A percentile compares a stretch with the other conserved stretches of the same genome.
Evolutionary conservation across 805 yeast species (phyloP).

Genomic region (Nakazawaea molendinolei): DNA sequence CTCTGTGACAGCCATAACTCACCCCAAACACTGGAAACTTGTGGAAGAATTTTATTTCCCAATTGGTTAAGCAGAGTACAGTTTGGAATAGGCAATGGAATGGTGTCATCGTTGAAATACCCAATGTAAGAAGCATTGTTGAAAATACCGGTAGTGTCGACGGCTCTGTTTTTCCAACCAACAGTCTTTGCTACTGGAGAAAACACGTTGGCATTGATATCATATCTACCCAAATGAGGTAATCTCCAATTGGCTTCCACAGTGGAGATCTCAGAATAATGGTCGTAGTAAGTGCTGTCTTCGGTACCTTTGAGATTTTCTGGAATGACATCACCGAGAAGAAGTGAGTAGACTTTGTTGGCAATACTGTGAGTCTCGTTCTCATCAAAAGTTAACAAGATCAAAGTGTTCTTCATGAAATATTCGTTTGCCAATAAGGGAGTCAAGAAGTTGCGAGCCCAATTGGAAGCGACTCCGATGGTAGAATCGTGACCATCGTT

Average conservation of each 20-base stretch:
- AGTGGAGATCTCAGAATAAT: slow-evolving; percentile 42
- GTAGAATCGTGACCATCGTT: slow-evolving; percentile 46
- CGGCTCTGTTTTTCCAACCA: slow-evolving; percentile 22
- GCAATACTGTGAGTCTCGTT: slow-evolving; percentile 33
- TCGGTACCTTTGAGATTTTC: slow-evolving; percentile 32
- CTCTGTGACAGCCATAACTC: slow-evolving; percentile 13
- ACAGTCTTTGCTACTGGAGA: slow-evolving; percentile 31
- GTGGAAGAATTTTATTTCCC: slow-evolving; percentile 26
- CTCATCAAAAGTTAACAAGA: slow-evolving; percentile 44
- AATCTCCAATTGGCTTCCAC: slow-evolving; percentile 45
- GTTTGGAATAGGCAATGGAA: slow-evolving; percentile 30
- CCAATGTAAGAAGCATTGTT: slow-evolving; percentile 28
- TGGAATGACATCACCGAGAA: slow-evolving; percentile 42
- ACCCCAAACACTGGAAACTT: slow-evolving; percentile 28
- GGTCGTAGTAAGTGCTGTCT: slow-evolving; percentile 43
- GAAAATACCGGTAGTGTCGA: slow-evolving; percentile 26
- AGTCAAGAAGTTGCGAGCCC: slow-evolving; percentile 37
- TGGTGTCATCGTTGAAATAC: slow-evolving; percentile 21
- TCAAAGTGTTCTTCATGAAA: slow-evolving; percentile 38
- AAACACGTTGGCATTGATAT: slow-evolving; percentile 44
- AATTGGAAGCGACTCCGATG: slow-evolving; percentile 36
- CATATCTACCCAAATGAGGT: slow-evolving; percentile 42
- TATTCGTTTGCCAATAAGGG: slow-evolving; percentile 37
- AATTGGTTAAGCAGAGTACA: slow-evolving; percentile 26
- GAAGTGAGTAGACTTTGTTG: slow-evolving; percentile 38